phyloP scores from a whole-genome alignment of 176 grass and related monocot species.

The Sorghum bicolor region Sorghum_bicolor_NCBIv3 NC_012877.2:54596001-54596500 shows the following conservation, averaged over 20 bases:
- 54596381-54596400: constrained; percentile 12
- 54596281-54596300: not conserved
- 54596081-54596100: constrained; percentile 16
- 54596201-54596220: constrained; percentile 59
- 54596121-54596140: constrained; percentile 61
- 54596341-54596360: not conserved
- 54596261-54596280: not conserved
- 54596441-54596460: constrained; percentile 59
- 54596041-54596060: constrained; percentile 37
- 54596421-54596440: constrained; percentile 52
- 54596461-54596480: constrained; percentile 30
- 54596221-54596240: not conserved
- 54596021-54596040: constrained; percentile 41
- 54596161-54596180: constrained; percentile 64
- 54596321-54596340: not conserved
- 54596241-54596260: not conserved
- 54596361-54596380: not conserved
- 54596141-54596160: constrained; percentile 58
- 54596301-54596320: not conserved
- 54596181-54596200: constrained; percentile 76
- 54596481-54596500: constrained; percentile 48
- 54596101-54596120: constrained; percentile 18
- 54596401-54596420: constrained; percentile 56
- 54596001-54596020: constrained; percentile 16
- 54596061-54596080: constrained; percentile 41